Evolutionary conservation across 805 yeast species (phyloP).

Genomic region (Cyberlindnera saturnus): DNA sequence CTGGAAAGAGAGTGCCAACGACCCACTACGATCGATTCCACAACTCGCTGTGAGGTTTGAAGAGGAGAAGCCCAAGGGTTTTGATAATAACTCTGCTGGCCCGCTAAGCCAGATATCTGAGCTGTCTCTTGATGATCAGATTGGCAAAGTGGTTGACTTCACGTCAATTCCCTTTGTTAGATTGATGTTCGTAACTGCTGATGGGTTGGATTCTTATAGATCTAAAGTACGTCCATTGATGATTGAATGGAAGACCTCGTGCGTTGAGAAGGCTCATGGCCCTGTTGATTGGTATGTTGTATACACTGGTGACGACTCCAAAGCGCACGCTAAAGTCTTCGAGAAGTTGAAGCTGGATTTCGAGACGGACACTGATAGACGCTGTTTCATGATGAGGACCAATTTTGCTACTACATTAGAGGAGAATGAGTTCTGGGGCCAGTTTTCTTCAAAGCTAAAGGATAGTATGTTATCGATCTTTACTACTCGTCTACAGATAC

Average conservation of each 20-base stretch:
- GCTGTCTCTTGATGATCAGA: neutral
- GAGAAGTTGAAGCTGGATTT: constrained; percentile 55
- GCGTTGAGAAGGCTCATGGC: constrained; percentile 31
- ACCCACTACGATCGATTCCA: constrained; percentile 60
- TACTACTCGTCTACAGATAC: constrained; percentile 32
- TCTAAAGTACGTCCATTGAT: constrained; percentile 76
- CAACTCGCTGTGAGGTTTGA: constrained; percentile 44
- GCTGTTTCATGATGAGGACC: constrained; percentile 32
- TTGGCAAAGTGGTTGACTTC: constrained; percentile 4
- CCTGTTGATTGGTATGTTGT: constrained; percentile 61
- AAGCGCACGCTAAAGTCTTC: constrained; percentile 40
- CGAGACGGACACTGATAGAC: constrained; percentile 18
- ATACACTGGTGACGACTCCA: constrained; percentile 35
- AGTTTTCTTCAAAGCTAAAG: constrained; percentile 39
- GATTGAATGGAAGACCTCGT: constrained; percentile 64
- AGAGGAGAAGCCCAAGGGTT: constrained; percentile 48
- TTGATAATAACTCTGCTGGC: constrained; percentile 12
- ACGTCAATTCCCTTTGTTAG: constrained; percentile 45
- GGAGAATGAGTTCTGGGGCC: constrained; percentile 46
- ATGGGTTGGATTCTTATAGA: constrained; percentile 68
- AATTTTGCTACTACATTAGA: constrained; percentile 25
- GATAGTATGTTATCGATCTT: constrained; percentile 48
- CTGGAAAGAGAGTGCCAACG: constrained; percentile 49
- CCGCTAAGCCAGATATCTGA: neutral
- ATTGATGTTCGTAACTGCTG: constrained; percentile 62